Evolutionary conservation across 2,329 filamentous ascomycete genomes (phyloP).

Genomic region (Penicillium sp.): DNA sequence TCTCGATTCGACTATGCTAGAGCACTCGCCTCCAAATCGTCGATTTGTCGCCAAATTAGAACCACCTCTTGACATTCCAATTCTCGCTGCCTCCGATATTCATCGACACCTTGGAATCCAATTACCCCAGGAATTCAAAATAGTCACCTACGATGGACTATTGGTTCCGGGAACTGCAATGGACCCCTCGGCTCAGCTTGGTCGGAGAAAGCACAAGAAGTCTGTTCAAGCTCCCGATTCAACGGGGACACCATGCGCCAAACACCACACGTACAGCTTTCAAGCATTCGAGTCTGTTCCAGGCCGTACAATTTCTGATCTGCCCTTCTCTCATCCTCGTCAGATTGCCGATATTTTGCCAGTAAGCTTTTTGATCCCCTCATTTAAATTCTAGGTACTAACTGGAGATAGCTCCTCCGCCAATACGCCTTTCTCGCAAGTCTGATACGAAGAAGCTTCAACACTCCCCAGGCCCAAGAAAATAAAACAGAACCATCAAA

Average conservation of each 20-base stretch:
- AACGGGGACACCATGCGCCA: slow-evolving; percentile 31
- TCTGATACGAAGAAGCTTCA: slow-evolving; percentile 43
- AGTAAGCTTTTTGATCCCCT: slow-evolving; percentile 27
- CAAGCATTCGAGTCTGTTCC: slow-evolving; percentile 47
- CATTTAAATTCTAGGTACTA: neutral
- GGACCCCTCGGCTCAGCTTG: slow-evolving; percentile 29
- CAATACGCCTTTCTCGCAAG: slow-evolving; percentile 50
- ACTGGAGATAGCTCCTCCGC: slow-evolving; percentile 40
- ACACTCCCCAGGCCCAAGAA: slow-evolving; percentile 22
- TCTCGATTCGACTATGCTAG: slow-evolving; percentile 42
- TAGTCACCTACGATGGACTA: slow-evolving; percentile 44
- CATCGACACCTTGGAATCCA: slow-evolving; percentile 45
- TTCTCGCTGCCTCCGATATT: slow-evolving; percentile 46
- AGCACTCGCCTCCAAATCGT: slow-evolving; percentile 44
- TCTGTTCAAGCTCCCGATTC: slow-evolving; percentile 38
- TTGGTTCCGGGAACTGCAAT: slow-evolving; percentile 37
- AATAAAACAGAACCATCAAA: slow-evolving; percentile 8
- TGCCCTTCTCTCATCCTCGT: slow-evolving; percentile 51
- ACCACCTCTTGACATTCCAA: slow-evolving; percentile 48
- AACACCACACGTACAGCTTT: slow-evolving; percentile 49
- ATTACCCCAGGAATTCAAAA: slow-evolving; percentile 45
- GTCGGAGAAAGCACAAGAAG: slow-evolving; percentile 38
- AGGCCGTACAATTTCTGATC: slow-evolving; percentile 45
- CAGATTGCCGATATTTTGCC: slow-evolving; percentile 50
- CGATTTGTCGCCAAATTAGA: slow-evolving; percentile 50